A percentile compares a stretch with the other conserved stretches of the same genome.
Evolutionary conservation across 768 basidiomycete genomes (phyloP).

Genomic region (Kwoniella newhampshirensis): DNA sequence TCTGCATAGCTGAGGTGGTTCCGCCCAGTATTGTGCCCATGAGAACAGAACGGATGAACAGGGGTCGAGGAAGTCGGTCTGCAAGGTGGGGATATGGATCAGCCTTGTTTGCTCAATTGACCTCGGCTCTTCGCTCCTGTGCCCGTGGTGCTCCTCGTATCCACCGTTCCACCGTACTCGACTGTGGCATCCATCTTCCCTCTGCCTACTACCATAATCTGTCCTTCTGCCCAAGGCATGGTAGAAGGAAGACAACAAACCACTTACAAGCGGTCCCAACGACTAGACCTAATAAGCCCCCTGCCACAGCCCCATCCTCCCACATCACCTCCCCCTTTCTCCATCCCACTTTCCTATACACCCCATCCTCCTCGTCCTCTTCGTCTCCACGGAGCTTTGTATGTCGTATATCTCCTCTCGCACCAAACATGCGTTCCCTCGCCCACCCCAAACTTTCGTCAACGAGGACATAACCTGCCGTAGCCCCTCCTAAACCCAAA

Average conservation of each 20-base stretch:
- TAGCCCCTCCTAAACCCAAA: conserved; percentile 41
- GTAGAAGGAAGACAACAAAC: background rate
- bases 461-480: conserved; percentile 34
- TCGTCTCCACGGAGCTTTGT: background rate
- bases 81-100: background rate
- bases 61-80: conserved; percentile 45
- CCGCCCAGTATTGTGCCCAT: conserved; percentile 45
- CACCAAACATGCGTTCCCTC: conserved; percentile 30
- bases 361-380: conserved; percentile 10
- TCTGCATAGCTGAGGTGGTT: conserved; percentile 28
- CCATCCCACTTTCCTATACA: conserved; percentile 26
- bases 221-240: background rate
- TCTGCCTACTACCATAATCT: background rate
- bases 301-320: conserved; percentile 48
- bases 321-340: conserved; percentile 29
- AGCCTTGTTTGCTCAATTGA: background rate
- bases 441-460: conserved; percentile 44
- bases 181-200: background rate
- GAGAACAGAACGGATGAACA: conserved; percentile 41
- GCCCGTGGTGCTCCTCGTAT: background rate
- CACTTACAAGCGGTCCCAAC: conserved; percentile 42
- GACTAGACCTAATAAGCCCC: conserved; percentile 35
- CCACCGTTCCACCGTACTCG: background rate
- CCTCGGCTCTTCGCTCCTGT: background rate
- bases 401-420: background rate